Percentiles rank a stretch among this genome's conserved stretches.
Evolutionary conservation across 2,329 filamentous ascomycete species (phyloP).

Genomic region (Torrubiella hemipterigena): DNA sequence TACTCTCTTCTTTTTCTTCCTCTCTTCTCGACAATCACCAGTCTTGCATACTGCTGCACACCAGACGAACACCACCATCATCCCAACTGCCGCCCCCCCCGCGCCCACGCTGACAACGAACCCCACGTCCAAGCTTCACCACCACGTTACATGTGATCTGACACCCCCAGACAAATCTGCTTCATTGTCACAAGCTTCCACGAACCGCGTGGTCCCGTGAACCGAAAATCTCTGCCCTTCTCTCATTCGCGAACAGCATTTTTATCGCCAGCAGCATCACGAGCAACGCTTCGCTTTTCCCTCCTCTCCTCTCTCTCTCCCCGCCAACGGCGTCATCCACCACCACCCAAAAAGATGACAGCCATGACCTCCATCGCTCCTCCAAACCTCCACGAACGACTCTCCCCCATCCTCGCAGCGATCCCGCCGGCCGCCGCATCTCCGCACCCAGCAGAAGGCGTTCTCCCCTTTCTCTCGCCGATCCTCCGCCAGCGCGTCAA

Average conservation of each 20-base stretch:
- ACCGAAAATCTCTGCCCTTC: background rate
- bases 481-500: conserved; percentile 56
- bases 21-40: background rate
- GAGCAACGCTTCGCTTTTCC: too few relatives aligned
- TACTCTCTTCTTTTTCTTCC: conserved; percentile 3
- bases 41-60: conserved; percentile 1
- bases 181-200: background rate
- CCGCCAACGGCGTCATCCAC: background rate
- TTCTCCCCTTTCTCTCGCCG: conserved; percentile 50
- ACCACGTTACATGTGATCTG: background rate
- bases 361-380: conserved; percentile 19
- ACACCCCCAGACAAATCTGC: too few relatives aligned
- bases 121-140: too few relatives aligned
- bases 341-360: conserved; percentile 14
- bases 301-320: background rate
- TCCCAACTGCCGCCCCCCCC: conserved; percentile 3
- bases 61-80: conserved; percentile 3
- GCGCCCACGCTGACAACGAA: too few relatives aligned
- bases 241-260: background rate
- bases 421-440: conserved; percentile 48
- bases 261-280: background rate
- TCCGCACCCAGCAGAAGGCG: conserved; percentile 39
- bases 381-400: conserved; percentile 34
- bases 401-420: conserved; percentile 46
- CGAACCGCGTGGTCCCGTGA: background rate